phyloP scores from a whole-genome alignment of 306 rosid species.

The Glycine soja region DNA sequence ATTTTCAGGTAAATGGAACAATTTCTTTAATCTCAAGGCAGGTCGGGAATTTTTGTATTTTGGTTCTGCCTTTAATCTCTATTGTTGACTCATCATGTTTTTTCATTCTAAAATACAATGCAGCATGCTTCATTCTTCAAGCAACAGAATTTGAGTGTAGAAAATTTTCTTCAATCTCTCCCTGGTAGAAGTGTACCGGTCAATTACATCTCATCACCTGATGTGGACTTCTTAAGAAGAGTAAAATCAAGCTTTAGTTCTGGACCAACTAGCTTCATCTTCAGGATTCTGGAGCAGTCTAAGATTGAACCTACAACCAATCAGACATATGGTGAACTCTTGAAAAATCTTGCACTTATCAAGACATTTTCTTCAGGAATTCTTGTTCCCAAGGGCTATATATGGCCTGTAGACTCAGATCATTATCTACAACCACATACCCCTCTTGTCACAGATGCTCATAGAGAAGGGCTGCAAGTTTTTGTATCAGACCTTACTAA shows the following conservation, averaged over 20 bases:
- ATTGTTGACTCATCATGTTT: slow-evolving; percentile 8
- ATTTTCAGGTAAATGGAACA: slow-evolving; percentile 71
- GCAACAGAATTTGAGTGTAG: slow-evolving; percentile 73
- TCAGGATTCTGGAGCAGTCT: slow-evolving; percentile 60
- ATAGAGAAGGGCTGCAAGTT: slow-evolving; percentile 69
- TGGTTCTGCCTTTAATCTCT: slow-evolving; percentile 36
- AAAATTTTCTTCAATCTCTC: slow-evolving; percentile 57
- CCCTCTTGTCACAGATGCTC: slow-evolving; percentile 82
- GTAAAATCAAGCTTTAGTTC: slow-evolving; percentile 49
- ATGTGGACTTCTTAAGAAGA: slow-evolving; percentile 65
- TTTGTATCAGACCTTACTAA: slow-evolving; percentile 69
- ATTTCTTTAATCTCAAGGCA: neutral
- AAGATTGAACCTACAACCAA: slow-evolving; percentile 67
- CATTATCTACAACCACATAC: slow-evolving; percentile 63
- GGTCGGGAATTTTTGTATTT: neutral
- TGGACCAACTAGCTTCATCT: slow-evolving; percentile 57
- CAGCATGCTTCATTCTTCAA: slow-evolving; percentile 80
- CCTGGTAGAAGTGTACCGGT: slow-evolving; percentile 45
- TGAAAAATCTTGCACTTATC: slow-evolving; percentile 60
- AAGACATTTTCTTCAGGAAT: slow-evolving; percentile 82
- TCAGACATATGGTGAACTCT: slow-evolving; percentile 65
- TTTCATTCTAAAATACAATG: slow-evolving; percentile 42
- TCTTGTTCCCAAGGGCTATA: slow-evolving; percentile 74
- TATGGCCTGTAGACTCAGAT: slow-evolving; percentile 63
- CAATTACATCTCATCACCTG: slow-evolving; percentile 83